These are phyloP conservation scores for Emmonsiellopsis sp. DNA, from an alignment of 2,329 filamentous ascomycete genomes.

Conservation along the genomic window DNA sequence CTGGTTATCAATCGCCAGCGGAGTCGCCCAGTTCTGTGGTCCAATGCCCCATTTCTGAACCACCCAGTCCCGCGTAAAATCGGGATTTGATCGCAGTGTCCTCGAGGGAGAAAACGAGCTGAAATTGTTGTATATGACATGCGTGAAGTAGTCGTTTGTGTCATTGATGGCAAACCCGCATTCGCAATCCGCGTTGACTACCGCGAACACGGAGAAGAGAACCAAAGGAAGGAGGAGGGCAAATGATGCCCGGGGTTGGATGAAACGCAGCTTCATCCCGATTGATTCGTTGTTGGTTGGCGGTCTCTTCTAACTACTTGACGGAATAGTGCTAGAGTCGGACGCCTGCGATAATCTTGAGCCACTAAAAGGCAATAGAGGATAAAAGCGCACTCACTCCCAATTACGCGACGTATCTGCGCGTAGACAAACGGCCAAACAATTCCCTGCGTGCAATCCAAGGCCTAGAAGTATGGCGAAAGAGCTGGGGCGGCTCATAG, in stretches of 20 bases:
- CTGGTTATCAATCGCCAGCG: constrained; percentile 17
- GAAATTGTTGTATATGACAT: constrained; percentile 19
- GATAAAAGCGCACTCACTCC: no score
- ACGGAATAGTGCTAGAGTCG: no score
- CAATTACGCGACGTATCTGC: no score
- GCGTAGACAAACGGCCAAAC: no score
- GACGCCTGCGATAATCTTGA: no score
- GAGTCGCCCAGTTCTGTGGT: constrained; percentile 15
- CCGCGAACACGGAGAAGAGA: background rate
- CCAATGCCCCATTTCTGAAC: constrained; percentile 20
- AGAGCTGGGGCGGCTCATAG: no score
- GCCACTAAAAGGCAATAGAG: no score
- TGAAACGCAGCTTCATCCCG: no score
- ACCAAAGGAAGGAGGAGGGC: background rate
- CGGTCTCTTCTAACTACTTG: no score
- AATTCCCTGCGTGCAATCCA: no score
- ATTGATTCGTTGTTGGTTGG: no score
- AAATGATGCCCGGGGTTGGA: background rate
- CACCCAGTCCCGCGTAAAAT: constrained; percentile 18
- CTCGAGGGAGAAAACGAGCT: constrained; percentile 12
- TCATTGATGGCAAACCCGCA: constrained; percentile 13
- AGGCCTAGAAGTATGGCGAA: no score
- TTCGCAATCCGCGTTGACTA: constrained; percentile 10
- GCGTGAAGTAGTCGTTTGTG: constrained; percentile 17
- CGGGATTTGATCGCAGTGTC: constrained; percentile 12